These are phyloP conservation scores for Colletotrichum siamense DNA, from an alignment of 2,329 filamentous ascomycete genomes.

Conservation along the genomic window DNA sequence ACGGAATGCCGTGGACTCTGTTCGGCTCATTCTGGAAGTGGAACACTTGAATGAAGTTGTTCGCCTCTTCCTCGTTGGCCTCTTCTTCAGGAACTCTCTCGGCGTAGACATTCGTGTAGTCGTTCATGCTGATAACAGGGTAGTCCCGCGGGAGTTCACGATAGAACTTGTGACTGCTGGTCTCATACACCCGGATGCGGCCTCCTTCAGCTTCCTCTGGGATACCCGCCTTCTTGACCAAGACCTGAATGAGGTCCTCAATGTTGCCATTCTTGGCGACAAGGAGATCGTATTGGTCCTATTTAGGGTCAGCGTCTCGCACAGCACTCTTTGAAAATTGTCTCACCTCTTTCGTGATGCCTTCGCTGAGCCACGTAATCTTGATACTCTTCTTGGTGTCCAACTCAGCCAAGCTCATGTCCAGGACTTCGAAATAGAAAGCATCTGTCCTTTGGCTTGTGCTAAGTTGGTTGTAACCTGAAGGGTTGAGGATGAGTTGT, in stretches of 20 bases:
- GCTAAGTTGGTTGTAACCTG: constrained; percentile 74
- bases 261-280: constrained; percentile 87
- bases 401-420: constrained; percentile 91
- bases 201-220: constrained; percentile 74
- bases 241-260: constrained; percentile 74
- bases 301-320: background rate
- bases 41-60: constrained; percentile 76
- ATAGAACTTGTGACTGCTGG: constrained; percentile 82
- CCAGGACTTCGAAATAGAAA: constrained; percentile 90
- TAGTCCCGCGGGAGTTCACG: constrained; percentile 76
- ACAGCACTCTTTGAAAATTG: background rate
- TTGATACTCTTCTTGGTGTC: constrained; percentile 91
- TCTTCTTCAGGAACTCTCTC: constrained; percentile 82
- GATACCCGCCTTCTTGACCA: constrained; percentile 83
- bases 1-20: constrained; percentile 87
- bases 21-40: constrained; percentile 92
- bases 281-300: constrained; percentile 82
- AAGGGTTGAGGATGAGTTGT: constrained; percentile 77
- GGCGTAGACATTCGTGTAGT: constrained; percentile 82
- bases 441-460: constrained; percentile 76
- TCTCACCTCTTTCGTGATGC: constrained; percentile 85
- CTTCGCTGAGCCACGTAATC: constrained; percentile 85
- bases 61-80: constrained; percentile 55
- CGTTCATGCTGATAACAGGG: constrained; percentile 81
- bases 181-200: constrained; percentile 82